Evolutionary conservation across 1,139 yeast species (phyloP), one percentile per base, ranked within the genome.

Genomic region (Geotrichum australiense): DNA sequence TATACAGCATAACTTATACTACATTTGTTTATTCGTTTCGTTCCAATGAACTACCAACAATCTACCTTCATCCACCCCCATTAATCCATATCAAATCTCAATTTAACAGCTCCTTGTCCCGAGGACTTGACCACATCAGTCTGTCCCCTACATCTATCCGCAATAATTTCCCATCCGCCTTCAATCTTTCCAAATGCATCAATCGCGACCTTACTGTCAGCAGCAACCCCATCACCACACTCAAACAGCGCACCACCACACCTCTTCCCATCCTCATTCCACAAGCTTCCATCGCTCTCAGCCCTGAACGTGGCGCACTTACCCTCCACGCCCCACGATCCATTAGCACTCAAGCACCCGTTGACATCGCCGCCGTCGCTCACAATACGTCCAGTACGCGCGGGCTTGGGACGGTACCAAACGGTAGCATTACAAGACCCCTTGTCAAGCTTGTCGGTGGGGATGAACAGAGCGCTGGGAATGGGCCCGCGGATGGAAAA

Each of bases 401-500:
- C 30, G 14, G 30, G 30, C 63, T 89, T 89, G 33, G 96, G 96
- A 40, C 75, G 69, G 61, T 77, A 85, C 51, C 71, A 73, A 54
- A 89, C 81, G 18, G 26, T 16, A 3, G 66, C 59, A 4, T 65
- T 67, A 1, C 87, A 87, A 60, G 97, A 87, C 7, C 84, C 66
- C 20, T 64, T 53, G 42, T 63, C 57, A 35, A 80, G 62, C 1
- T 85, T 63, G 41, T 80, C 82, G 37, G 83, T 76, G 18, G 81
- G 81, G 11, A 69, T 58, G 56, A 82, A 89, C 19, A 75, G 62
- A 41, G 86, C 86, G 26, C 68, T 65, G 27, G 75, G 65, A 10
- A 87, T 69, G 0, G 95, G 76, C 0, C 97, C 97, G 52, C 73
- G 67, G 43, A 87, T 66, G 48, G 80, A 73, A 63, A 84, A 89